A percentile compares a stretch with the other conserved stretches of the same genome.
phyloP scores from a whole-genome alignment of 768 basidiomycete genomes.

The Rhizopogon sp. region DNA sequence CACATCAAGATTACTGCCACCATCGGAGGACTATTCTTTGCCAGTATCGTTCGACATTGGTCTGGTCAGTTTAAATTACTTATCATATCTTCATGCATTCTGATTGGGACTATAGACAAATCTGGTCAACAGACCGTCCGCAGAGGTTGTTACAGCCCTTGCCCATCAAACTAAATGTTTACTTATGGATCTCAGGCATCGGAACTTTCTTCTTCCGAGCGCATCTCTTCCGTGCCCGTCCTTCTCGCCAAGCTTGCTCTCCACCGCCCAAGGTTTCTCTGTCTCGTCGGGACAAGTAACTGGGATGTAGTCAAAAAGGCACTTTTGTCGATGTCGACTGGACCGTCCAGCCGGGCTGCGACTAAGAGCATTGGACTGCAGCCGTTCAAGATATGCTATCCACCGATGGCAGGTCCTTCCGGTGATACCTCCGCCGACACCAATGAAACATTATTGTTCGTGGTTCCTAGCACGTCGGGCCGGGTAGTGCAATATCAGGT shows the following conservation, averaged over 20 bases:
- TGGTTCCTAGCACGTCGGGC: conserved; percentile 74
- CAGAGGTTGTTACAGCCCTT: conserved; percentile 37
- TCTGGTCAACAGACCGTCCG: conserved; percentile 64
- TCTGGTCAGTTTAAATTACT: conserved; percentile 43
- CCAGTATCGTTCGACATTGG: conserved; percentile 58
- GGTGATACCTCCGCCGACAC: background rate
- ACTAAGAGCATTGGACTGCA: conserved; percentile 17
- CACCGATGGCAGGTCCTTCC: conserved; percentile 3
- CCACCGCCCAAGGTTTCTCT: conserved; percentile 60
- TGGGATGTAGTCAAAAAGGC: conserved; percentile 38
- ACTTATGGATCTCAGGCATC: conserved; percentile 35
- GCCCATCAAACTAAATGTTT: background rate
- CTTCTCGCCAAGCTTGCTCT: conserved; percentile 56
- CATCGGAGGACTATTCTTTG: conserved; percentile 57
- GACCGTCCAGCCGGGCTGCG: conserved; percentile 8
- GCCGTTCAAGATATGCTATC: conserved; percentile 15
- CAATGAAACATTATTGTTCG: conserved; percentile 69
- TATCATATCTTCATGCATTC: background rate
- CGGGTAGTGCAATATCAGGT: conserved; percentile 72
- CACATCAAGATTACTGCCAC: conserved; percentile 45
- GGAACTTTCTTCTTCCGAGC: conserved; percentile 51
- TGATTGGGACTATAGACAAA: conserved; percentile 51
- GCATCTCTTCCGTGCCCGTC: conserved; percentile 45
- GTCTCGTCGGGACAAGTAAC: conserved; percentile 76
- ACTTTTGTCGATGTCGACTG: conserved; percentile 24